phyloP scores from a whole-genome alignment of 768 basidiomycete genomes.

The Phaeotremella skinneri region DNA sequence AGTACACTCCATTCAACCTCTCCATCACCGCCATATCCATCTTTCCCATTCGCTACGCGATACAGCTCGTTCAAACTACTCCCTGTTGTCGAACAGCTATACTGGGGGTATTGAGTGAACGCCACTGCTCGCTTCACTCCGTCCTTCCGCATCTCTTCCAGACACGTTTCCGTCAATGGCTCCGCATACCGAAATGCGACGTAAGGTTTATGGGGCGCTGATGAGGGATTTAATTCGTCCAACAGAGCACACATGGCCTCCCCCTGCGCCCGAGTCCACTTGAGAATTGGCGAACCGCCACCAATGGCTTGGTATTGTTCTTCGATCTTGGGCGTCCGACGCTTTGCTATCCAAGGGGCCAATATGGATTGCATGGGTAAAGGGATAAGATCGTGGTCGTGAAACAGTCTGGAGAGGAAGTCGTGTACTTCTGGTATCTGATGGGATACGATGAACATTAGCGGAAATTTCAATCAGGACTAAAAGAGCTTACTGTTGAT shows the following conservation, averaged over 20 bases:
- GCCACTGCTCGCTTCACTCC: slow-evolving; percentile 89
- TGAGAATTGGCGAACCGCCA: slow-evolving; percentile 92
- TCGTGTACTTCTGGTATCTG: slow-evolving; percentile 88
- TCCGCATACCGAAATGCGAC: slow-evolving; percentile 89
- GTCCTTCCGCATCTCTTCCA: slow-evolving; percentile 79
- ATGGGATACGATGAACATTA: slow-evolving; percentile 9
- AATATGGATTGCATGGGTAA: slow-evolving; percentile 84
- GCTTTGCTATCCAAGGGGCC: slow-evolving; percentile 82
- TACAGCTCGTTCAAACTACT: slow-evolving; percentile 92
- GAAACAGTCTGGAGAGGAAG: slow-evolving; percentile 88
- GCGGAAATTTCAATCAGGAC: slow-evolving; percentile 2
- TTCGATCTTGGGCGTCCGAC: slow-evolving; percentile 89
- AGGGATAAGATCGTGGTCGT: slow-evolving; percentile 89
- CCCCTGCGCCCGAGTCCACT: slow-evolving; percentile 84
- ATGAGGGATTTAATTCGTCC: slow-evolving; percentile 88
- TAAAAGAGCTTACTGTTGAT: slow-evolving; percentile 64
- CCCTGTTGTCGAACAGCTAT: slow-evolving; percentile 96
- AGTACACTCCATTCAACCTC: slow-evolving; percentile 91
- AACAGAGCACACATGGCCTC: slow-evolving; percentile 82
- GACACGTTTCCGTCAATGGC: slow-evolving; percentile 79
- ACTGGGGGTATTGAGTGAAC: slow-evolving; percentile 98
- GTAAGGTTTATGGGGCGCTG: slow-evolving; percentile 93
- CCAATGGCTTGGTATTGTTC: slow-evolving; percentile 92
- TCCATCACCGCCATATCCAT: slow-evolving; percentile 63
- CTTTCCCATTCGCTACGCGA: slow-evolving; percentile 36